Evolutionary conservation across 139 green algal species (phyloP).

Genomic region (Volvox reticuliferus): DNA sequence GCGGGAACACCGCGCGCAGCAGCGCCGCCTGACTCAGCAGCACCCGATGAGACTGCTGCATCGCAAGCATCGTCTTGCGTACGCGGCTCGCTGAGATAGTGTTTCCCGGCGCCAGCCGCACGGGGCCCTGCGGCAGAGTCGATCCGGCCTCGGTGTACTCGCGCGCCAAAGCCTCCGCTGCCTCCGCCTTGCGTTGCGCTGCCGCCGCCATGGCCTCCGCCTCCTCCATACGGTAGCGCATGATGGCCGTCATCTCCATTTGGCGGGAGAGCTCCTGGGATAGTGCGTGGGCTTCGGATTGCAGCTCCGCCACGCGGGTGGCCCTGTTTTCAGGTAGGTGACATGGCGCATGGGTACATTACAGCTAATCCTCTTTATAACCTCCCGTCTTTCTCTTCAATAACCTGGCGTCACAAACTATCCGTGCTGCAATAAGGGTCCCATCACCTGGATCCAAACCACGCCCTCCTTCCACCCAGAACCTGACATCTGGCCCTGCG

Average conservation of each 20-base stretch:
- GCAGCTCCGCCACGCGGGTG: slow-evolving; percentile 38
- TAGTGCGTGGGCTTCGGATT: slow-evolving; percentile 36
- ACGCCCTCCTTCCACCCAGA: no score
- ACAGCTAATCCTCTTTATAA: no score
- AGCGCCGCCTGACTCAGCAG: slow-evolving; percentile 51
- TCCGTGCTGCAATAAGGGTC: no score
- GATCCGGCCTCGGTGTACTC: slow-evolving; percentile 22
- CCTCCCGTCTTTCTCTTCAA: no score
- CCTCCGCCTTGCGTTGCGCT: slow-evolving; percentile 26
- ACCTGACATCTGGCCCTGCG: no score
- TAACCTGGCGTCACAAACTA: no score
- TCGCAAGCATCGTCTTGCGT: slow-evolving; percentile 42
- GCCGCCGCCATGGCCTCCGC: slow-evolving; percentile 21
- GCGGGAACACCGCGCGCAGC: slow-evolving; percentile 41
- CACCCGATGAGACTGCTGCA: slow-evolving; percentile 46
- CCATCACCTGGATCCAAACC: no score
- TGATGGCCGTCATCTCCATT: slow-evolving; percentile 29
- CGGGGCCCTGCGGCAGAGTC: slow-evolving; percentile 22
- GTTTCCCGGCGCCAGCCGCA: slow-evolving; percentile 30
- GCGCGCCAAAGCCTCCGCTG: slow-evolving; percentile 22
- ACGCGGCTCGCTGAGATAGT: slow-evolving; percentile 23
- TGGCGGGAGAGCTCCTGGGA: slow-evolving; percentile 40
- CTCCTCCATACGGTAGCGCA: slow-evolving; percentile 31
- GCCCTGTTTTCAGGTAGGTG: not conserved
- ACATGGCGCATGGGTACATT: no score